Evolutionary conservation across 192 early-diverging fungal species (phyloP), one percentile per base, ranked within the genome.

Genomic region (Backusella luteola): DNA sequence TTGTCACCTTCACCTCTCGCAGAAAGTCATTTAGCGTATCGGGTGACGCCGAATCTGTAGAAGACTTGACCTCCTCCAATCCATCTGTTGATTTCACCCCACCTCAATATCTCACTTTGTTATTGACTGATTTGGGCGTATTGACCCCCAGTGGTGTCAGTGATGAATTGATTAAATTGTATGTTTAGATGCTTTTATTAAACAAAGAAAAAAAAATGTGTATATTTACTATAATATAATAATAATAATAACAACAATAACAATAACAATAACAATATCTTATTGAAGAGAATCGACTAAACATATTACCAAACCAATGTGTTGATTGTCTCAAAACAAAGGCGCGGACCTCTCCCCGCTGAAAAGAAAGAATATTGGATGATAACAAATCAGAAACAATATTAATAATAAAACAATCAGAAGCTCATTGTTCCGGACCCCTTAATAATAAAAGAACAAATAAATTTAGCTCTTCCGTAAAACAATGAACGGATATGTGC

Each of bases 81-180:
- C 96, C 96, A 2, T 81, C 87, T 66, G 91, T 98, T 15, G 97
- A 98, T 83, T 97, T 96, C 78, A 97, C 97, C 4, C 97, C 97
- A 66, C 97, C 97, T 12, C 87, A 92, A 76, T 95, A 94, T 80
- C 94, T 98, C 39, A 93, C 93, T 12, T 79, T 97, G 23, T 85
- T 98, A 72, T 94, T 95, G 66, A 98, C 97, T 3, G 93, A 98
- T 79, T 80, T 94, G 56, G 97, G 97, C 29, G 94, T 97, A 3
- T 85, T 98, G 77, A 97, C 96, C 19, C 97, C 97, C 9, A 90
- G 91, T 8, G 95, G 93, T 66, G 96, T 97, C 5, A 90, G 89
- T 67, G 94, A 95, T 76, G 94, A 95, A 83, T 84, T 95, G 53
- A 95, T 95, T 79, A 95, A 95, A 80, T 85, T 93, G 77, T 93